Evolutionary conservation across 441 rosid genomes (phyloP), one percentile per base, ranked within the genome.

Genomic region (Sinapis alba): DNA sequence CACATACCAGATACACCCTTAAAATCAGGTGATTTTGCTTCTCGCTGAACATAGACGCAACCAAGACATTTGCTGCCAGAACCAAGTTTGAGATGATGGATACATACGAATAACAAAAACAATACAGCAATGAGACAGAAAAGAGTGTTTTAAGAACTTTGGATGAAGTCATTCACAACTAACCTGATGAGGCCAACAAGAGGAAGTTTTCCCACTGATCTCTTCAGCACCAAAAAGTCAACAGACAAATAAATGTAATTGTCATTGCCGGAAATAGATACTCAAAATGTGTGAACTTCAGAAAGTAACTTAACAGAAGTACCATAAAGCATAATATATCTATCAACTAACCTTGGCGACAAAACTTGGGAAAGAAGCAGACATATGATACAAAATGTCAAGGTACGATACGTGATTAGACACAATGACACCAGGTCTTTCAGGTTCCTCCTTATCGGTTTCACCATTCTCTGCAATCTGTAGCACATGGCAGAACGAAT

Each of bases 151-250:
- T 15, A 71, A 4, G 18, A 62, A 56, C 24, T 65, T 38, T 66
- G 34, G 71, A 50, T 32, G 24, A 53, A 71, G 36, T 50, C 30
- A 23, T 38, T 71, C 47, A 66, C 38, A 77, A 79, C 91, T 73
- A 78, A 92, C 99, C 99, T 96, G 81, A 93, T 93, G 78, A 93
- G 94, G 80, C 99, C 99, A 80, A 93, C 81, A n/a, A 96, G 84
- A 79, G 98, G 99, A 84, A 96, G 96, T 85, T 83, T 93, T 47
- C 88, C 99, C 82, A 96, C 99, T 82, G 99, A 96, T 87, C 94
- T 93, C 99, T 96, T 84, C 87, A 89, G 74, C 81, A 78, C 78
- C 57, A 79, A 74, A 61, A 83, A 79, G n/a, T 41, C 16, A 36
- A 41, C 47, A 41, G 6, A 41, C 7, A 41, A 74, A 76, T 11